These are phyloP conservation scores for Chlorella sp. DNA, from an alignment of 139 green algal species.

Conservation along the genomic window DNA sequence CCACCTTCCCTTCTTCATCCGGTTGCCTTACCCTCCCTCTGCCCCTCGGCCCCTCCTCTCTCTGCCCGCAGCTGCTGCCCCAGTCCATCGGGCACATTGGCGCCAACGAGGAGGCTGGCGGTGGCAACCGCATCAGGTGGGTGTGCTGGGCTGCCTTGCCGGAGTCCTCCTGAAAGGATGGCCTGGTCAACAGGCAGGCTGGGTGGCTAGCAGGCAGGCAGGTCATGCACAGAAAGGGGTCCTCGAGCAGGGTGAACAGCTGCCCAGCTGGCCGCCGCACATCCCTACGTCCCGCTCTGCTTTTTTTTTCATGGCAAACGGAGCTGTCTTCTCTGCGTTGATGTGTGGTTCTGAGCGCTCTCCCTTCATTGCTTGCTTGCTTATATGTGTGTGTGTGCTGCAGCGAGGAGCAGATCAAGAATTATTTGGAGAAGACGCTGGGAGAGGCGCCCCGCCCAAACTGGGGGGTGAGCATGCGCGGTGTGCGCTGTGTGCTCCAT, in stretches of 20 bases:
- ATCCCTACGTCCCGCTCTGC: too few species aligned
- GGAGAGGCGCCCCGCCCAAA: constrained; percentile 73
- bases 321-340: too few species aligned
- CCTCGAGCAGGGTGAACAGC: too few species aligned
- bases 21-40: neutral
- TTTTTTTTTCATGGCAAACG: too few species aligned
- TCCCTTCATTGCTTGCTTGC: neutral
- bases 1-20: too few species aligned
- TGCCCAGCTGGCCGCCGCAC: too few species aligned
- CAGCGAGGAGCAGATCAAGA: constrained; percentile 78
- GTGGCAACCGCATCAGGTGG: constrained; percentile 77
- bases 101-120: constrained; percentile 65
- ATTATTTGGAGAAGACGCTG: constrained; percentile 77
- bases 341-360: neutral
- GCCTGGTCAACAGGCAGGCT: neutral
- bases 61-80: constrained; percentile 66
- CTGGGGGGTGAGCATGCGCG: constrained; percentile 64
- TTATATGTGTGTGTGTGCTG: neutral
- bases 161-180: too few species aligned
- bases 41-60: neutral
- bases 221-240: too few species aligned
- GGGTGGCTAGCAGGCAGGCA: neutral
- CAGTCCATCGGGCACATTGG: constrained; percentile 57
- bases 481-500: too few species aligned
- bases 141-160: too few species aligned